phyloP scores from a whole-genome alignment of 148 eudicot species.

The Rhododendron ovatum region DNA sequence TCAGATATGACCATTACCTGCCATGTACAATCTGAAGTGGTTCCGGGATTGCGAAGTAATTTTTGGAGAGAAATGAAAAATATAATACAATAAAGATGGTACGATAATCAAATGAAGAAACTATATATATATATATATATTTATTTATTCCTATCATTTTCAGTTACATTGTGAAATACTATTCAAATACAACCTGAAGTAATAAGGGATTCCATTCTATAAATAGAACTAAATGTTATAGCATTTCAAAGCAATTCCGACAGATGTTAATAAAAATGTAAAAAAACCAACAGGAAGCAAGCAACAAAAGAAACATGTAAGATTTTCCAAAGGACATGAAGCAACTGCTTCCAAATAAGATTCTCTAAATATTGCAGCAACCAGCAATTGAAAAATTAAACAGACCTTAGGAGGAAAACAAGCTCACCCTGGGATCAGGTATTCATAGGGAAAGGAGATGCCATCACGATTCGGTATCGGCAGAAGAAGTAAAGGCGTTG shows the following conservation, averaged over 20 bases:
- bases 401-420: not conserved
- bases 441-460: slow-evolving; percentile 88
- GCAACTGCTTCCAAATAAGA: not conserved
- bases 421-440: slow-evolving; percentile 79
- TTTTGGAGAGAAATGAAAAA: not conserved
- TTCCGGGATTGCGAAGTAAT: not conserved
- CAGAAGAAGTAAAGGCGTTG: slow-evolving; percentile 28
- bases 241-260: not conserved
- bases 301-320: not conserved
- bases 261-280: not conserved
- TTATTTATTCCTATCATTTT: not conserved
- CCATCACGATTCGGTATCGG: slow-evolving; percentile 77
- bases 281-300: not conserved
- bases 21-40: not conserved
- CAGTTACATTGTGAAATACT: not conserved
- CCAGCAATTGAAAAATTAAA: not conserved
- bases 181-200: not conserved
- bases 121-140: too few species aligned
- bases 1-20: not conserved
- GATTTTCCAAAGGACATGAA: not conserved
- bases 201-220: not conserved
- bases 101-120: not conserved
- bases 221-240: not conserved
- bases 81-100: not conserved
- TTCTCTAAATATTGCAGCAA: not conserved